These are phyloP conservation scores for Eimeria acervulina DNA, from an alignment of 169 alveolate genomes.

Conservation along the genomic window DNA sequence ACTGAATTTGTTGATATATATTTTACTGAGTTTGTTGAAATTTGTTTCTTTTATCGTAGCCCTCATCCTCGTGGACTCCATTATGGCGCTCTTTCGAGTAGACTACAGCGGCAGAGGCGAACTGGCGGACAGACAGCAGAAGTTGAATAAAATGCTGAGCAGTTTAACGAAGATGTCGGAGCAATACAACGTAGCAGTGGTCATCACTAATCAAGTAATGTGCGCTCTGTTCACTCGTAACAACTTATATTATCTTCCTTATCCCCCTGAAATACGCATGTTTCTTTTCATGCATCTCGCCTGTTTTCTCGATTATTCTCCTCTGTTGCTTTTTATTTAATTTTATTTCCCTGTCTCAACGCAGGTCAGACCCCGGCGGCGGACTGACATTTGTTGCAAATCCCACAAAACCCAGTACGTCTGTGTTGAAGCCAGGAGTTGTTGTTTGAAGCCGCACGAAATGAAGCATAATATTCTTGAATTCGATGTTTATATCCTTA, in stretches of 20 bases:
- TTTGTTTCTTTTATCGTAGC: slow-evolving; percentile 71
- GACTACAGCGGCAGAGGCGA: slow-evolving; percentile 96
- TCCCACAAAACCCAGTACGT: slow-evolving; percentile 83
- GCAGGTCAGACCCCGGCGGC: slow-evolving; percentile 91
- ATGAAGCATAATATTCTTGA: neutral
- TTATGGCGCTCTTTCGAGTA: slow-evolving; percentile 94
- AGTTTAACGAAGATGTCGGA: slow-evolving; percentile 96
- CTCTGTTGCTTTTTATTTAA: slow-evolving; percentile 84
- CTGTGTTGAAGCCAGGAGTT: too few relatives aligned
- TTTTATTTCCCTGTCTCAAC: slow-evolving; percentile 85
- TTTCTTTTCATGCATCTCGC: neutral
- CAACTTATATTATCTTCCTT: too few relatives aligned
- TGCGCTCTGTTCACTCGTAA: too few relatives aligned
- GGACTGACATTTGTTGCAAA: slow-evolving; percentile 83
- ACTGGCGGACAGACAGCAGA: slow-evolving; percentile 98
- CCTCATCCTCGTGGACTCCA: slow-evolving; percentile 86
- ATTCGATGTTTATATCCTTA: slow-evolving; percentile 83
- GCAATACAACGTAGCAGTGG: slow-evolving; percentile 97
- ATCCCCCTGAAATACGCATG: too few relatives aligned
- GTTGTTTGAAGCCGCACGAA: neutral
- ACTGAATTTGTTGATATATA: neutral
- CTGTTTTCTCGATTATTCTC: neutral
- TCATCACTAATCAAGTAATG: slow-evolving; percentile 98
- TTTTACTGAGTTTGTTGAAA: too few relatives aligned
- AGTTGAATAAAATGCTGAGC: slow-evolving; percentile 85